These are phyloP conservation scores for Wickerhamomyces alni DNA, from an alignment of 805 yeast genomes.

Conservation along the genomic window DNA sequence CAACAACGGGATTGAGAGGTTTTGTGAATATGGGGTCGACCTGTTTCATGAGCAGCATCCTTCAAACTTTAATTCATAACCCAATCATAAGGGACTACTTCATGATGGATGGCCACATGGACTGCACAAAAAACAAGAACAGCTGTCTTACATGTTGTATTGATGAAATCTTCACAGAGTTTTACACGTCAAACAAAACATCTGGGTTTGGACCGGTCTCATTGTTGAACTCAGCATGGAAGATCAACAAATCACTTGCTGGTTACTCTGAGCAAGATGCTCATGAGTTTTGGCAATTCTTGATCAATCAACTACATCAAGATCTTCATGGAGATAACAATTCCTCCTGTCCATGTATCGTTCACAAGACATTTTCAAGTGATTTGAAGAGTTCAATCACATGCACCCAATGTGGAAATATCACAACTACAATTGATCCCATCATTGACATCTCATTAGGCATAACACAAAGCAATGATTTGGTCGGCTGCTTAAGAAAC, in stretches of 20 bases:
- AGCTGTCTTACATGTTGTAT: slow-evolving; percentile 80
- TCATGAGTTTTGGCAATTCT: slow-evolving; percentile 94
- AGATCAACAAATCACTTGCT: slow-evolving; percentile 74
- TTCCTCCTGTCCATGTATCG: slow-evolving; percentile 60
- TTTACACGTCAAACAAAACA: slow-evolving; percentile 56
- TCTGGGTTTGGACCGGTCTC: slow-evolving; percentile 80
- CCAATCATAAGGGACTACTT: slow-evolving; percentile 79
- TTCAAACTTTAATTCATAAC: slow-evolving; percentile 86
- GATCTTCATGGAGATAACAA: slow-evolving; percentile 22
- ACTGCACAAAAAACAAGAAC: slow-evolving; percentile 38
- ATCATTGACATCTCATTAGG: slow-evolving; percentile 85
- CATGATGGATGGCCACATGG: slow-evolving; percentile 65
- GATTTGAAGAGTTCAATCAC: slow-evolving; percentile 71
- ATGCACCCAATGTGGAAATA: slow-evolving; percentile 62
- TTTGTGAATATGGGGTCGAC: slow-evolving; percentile 94
- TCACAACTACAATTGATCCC: slow-evolving; percentile 69
- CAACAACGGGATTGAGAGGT: slow-evolving; percentile 79
- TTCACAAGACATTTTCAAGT: slow-evolving; percentile 82
- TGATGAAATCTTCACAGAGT: slow-evolving; percentile 69
- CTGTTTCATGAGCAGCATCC: slow-evolving; percentile 91
- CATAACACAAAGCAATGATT: slow-evolving; percentile 37
- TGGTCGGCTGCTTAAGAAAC: slow-evolving; percentile 64
- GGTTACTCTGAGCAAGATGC: slow-evolving; percentile 99
- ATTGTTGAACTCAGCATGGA: slow-evolving; percentile 82
- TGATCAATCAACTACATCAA: slow-evolving; percentile 75